Percentiles rank a stretch among this genome's conserved stretches.
Evolutionary conservation across 1,139 yeast species (phyloP).

Genomic region (Sugiyamaella grinbergsii): DNA sequence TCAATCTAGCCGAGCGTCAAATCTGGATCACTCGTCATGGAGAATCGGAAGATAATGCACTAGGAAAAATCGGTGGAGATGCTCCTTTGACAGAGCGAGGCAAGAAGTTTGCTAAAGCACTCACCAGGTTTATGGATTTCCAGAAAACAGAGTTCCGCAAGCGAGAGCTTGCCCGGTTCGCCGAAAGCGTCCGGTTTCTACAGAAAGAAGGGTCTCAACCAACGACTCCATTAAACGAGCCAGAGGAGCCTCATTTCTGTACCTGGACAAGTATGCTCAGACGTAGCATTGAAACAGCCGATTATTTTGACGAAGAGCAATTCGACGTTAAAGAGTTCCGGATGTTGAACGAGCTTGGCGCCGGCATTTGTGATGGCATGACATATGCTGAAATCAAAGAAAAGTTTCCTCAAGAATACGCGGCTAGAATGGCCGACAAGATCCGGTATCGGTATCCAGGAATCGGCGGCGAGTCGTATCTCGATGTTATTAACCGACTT

Average conservation of each 20-base stretch:
- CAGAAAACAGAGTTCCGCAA: slow-evolving; percentile 72
- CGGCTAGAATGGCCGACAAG: slow-evolving; percentile 72
- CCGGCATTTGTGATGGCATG: slow-evolving; percentile 91
- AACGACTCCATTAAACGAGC: slow-evolving; percentile 45
- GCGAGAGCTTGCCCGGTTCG: slow-evolving; percentile 59
- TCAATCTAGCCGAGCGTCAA: slow-evolving; percentile 86
- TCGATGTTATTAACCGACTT: slow-evolving; percentile 88
- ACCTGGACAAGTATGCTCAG: slow-evolving; percentile 92
- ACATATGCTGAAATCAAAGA: slow-evolving; percentile 80
- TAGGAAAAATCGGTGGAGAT: slow-evolving; percentile 92
- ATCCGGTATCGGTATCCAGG: slow-evolving; percentile 90
- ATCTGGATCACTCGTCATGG: slow-evolving; percentile 97
- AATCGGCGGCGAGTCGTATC: slow-evolving; percentile 93
- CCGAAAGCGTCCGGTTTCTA: slow-evolving; percentile 42
- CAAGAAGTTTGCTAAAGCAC: slow-evolving; percentile 65
- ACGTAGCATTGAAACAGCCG: slow-evolving; percentile 77
- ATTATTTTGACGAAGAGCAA: slow-evolving; percentile 63
- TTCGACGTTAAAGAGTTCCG: slow-evolving; percentile 87
- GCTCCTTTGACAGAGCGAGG: slow-evolving; percentile 82
- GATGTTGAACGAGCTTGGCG: slow-evolving; percentile 90
- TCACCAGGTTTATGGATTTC: slow-evolving; percentile 70
- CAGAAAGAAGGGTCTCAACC: slow-evolving; percentile 38
- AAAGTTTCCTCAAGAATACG: slow-evolving; percentile 74
- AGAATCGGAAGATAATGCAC: slow-evolving; percentile 80
- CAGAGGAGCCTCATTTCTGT: slow-evolving; percentile 69